Conservation (phyloP, 2,329 filamentous ascomycete genomes). For the Pseudocercospora crystallina region DNA sequence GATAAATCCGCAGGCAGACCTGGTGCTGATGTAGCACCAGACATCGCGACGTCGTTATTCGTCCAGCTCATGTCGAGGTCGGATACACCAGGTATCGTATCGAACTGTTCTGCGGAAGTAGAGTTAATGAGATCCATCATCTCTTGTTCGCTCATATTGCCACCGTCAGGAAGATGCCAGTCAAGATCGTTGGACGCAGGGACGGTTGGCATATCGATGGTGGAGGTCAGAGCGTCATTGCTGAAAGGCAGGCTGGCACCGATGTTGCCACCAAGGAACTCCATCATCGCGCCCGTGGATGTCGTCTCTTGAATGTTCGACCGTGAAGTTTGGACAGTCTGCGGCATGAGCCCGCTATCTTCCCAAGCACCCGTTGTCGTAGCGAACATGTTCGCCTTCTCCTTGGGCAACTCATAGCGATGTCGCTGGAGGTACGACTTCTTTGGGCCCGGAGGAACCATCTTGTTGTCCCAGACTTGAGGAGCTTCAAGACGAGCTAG, state of each 20-base stretch:
- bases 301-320: constrained; percentile 16
- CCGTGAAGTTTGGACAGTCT: constrained; percentile 16
- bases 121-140: constrained; percentile 26
- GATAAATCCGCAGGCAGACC: constrained; percentile 15
- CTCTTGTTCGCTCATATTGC: constrained; percentile 16
- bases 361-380: constrained; percentile 32
- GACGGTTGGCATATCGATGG: constrained; percentile 10
- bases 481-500: constrained; percentile 14
- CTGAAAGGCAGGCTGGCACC: constrained; percentile 28
- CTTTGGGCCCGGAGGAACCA: constrained; percentile 2
- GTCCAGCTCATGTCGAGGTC: constrained; percentile 11
- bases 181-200: constrained; percentile 4
- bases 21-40: constrained; percentile 1
- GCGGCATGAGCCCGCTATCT: constrained; percentile 33
- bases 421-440: constrained; percentile 27
- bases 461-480: constrained; percentile 1
- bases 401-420: constrained; percentile 28
- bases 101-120: constrained; percentile 3
- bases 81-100: neutral
- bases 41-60: constrained; percentile 3
- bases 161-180: constrained; percentile 11
- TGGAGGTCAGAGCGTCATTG: constrained; percentile 23
- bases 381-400: constrained; percentile 30
- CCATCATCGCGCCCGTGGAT: constrained; percentile 33
- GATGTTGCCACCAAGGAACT: constrained; percentile 28